These are phyloP conservation scores for Xylaria sp. DNA, from an alignment of 2,329 filamentous ascomycete species.

Conservation along the genomic window DNA sequence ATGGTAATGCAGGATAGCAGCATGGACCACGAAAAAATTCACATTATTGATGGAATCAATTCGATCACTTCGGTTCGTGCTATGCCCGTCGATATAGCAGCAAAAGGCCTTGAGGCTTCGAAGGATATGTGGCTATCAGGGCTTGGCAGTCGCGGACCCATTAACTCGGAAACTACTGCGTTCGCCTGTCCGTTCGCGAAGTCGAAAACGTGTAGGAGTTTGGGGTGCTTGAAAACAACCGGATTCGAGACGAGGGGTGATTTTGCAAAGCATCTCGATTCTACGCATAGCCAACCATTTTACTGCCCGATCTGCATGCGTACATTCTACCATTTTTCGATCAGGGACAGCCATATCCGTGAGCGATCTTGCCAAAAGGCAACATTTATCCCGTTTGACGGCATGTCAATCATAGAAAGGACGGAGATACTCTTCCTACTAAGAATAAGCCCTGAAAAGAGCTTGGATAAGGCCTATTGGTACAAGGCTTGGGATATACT, in stretches of 20 bases:
- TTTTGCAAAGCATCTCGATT: background rate
- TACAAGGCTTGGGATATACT: slow-evolving; percentile 3
- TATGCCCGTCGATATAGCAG: background rate
- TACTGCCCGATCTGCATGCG: background rate
- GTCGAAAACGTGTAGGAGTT: background rate
- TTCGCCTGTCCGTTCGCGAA: slow-evolving; percentile 10
- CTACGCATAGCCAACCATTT: background rate
- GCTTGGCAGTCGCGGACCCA: too few species aligned
- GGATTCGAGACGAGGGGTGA: background rate
- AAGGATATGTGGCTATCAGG: background rate
- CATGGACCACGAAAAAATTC: too few species aligned
- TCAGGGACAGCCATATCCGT: slow-evolving; percentile 3
- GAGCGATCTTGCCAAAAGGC: background rate
- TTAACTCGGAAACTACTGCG: background rate
- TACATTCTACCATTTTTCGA: background rate
- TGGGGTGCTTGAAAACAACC: background rate
- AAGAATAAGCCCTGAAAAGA: background rate
- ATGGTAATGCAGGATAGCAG: too few species aligned
- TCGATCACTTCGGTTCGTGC: background rate
- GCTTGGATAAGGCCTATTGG: background rate
- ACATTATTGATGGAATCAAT: too few species aligned
- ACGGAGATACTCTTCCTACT: background rate
- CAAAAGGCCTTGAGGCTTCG: background rate
- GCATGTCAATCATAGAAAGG: background rate
- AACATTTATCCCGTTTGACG: background rate